phyloP scores from a whole-genome alignment of 2,329 filamentous ascomycete genomes.

The Microcyclosporella mali region DNA sequence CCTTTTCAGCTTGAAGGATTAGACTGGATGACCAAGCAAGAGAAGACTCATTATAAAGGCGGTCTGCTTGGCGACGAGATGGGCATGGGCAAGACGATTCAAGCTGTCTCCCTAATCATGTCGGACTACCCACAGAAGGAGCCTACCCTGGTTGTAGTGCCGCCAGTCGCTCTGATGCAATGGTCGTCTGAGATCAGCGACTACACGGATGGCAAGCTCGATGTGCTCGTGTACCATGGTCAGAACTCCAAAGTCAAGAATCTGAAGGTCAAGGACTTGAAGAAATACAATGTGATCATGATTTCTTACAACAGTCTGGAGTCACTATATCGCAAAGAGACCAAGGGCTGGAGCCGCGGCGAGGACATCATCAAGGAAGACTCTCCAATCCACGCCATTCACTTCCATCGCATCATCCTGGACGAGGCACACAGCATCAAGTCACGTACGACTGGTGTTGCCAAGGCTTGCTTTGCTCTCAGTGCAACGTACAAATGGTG shows the following conservation, averaged over 20 bases:
- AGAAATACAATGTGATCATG: conserved; percentile 83
- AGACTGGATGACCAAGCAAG: conserved; percentile 90
- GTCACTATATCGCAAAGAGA: conserved; percentile 85
- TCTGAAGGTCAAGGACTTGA: conserved; percentile 66
- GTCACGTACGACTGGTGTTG: conserved; percentile 79
- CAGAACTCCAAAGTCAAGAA: conserved; percentile 78
- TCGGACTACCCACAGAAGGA: conserved; percentile 82
- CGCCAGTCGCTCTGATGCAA: conserved; percentile 16
- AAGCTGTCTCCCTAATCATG: conserved; percentile 96
- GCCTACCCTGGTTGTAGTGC: conserved; percentile 49
- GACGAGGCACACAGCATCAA: conserved; percentile 97
- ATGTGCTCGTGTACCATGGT: conserved; percentile 84
- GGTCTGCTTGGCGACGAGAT: conserved; percentile 95
- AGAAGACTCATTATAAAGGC: conserved; percentile 76
- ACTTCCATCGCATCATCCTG: conserved; percentile 85
- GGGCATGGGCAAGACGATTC: conserved; percentile 98
- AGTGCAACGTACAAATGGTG: conserved; percentile 91
- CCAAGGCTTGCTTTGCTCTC: conserved; percentile 89
- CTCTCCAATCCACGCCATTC: conserved; percentile 69
- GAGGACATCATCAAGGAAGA: conserved; percentile 74
- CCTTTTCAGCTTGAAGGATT: conserved; percentile 90
- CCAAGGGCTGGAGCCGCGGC: conserved; percentile 79
- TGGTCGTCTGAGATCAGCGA: conserved; percentile 47
- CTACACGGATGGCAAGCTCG: conserved; percentile 82
- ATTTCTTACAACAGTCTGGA: conserved; percentile 92